Base-by-base conservation (phyloP, 768 basidiomycete species). In the Tricholoma bakamatsutake region DNA sequence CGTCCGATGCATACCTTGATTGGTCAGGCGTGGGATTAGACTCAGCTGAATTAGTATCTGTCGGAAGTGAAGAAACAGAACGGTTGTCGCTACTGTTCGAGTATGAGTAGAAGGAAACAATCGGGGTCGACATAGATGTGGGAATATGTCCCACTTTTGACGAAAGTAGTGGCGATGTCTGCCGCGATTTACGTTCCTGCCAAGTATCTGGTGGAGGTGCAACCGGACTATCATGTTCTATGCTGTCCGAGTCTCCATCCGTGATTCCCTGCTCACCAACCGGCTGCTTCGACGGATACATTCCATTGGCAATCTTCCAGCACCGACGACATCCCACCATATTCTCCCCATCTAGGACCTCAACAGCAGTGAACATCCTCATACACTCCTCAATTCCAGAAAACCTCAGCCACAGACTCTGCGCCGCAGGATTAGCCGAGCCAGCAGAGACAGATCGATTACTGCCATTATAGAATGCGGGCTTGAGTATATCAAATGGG, bases 281-380 rank as follows among this genome's bases (percentile, higher is more conserved):
- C 31, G 71, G 65, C 50, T 73, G 69, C 4, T 68, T 67, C 5
- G 65, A 62, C 15, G 68, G 55, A 60, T 84, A 81, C 55, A 78
- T 68, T 15, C 88, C 87, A 64, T 93, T 83, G 54, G 82, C 84
- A 34, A 93, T 85, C 76, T 93, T 94, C 95, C 95, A 98, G 71
- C 95, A 98, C 51, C 87, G 80, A 60, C 88, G 80, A 67, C 95
- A 98, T 0, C 93, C 93, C 52, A 97, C 94, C 74, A 86, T 88
- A 62, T 98, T 97, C 62, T 97, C 95, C 0, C 92, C 93, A 61
- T 97, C 90, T 33, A 98, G 73, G 6, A 91, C 81, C 63, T 98
- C 95, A n/a, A 97, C 94, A 4, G 87, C 79, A 0, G 94, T 97
- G 71, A 98, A 98, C 73, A 89, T 78, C 59, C 84, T 77, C 57